These are phyloP conservation scores for Podila horticola DNA, from an alignment of 192 early-diverging fungal genomes.

Conservation along the genomic window DNA sequence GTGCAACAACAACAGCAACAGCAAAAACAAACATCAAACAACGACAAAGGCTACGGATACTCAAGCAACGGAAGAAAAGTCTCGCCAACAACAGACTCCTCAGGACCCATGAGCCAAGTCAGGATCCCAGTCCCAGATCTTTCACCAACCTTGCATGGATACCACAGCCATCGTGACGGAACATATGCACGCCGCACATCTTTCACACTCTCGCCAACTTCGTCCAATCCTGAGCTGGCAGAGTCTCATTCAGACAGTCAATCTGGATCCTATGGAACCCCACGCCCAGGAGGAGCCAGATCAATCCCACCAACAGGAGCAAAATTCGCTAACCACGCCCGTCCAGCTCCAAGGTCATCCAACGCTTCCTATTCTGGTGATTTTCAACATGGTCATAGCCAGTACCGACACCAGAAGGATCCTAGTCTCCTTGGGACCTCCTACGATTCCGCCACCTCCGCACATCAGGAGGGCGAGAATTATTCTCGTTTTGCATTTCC, in stretches of 20 bases:
- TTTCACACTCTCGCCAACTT: slow-evolving; percentile 46
- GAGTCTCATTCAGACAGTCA: slow-evolving; percentile 47
- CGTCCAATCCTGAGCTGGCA: slow-evolving; percentile 42
- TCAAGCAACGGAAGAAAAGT: slow-evolving; percentile 6
- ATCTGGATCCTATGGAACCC: slow-evolving; percentile 38
- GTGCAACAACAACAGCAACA: slow-evolving; percentile 1
- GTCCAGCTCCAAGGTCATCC: slow-evolving; percentile 17
- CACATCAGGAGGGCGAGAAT: slow-evolving; percentile 8
- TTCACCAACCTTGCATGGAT: slow-evolving; percentile 25
- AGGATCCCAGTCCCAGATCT: slow-evolving; percentile 41
- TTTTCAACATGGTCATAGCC: slow-evolving; percentile 6
- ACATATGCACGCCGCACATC: slow-evolving; percentile 29
- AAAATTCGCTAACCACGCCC: slow-evolving; percentile 10
- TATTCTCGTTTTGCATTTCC: slow-evolving; percentile 24
- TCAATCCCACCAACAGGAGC: neutral
- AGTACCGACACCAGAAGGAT: slow-evolving; percentile 1
- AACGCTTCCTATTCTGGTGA: slow-evolving; percentile 34
- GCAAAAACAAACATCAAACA: neutral
- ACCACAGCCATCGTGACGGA: slow-evolving; percentile 13
- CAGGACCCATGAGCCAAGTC: slow-evolving; percentile 8
- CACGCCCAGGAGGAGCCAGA: slow-evolving; percentile 7
- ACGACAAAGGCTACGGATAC: neutral
- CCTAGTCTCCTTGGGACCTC: slow-evolving; percentile 33
- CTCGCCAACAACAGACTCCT: neutral
- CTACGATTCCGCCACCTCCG: slow-evolving; percentile 38